These are phyloP conservation scores for Talaromyces sp. DNA, from an alignment of 2,329 filamentous ascomycete genomes.

Conservation along the genomic window DNA sequence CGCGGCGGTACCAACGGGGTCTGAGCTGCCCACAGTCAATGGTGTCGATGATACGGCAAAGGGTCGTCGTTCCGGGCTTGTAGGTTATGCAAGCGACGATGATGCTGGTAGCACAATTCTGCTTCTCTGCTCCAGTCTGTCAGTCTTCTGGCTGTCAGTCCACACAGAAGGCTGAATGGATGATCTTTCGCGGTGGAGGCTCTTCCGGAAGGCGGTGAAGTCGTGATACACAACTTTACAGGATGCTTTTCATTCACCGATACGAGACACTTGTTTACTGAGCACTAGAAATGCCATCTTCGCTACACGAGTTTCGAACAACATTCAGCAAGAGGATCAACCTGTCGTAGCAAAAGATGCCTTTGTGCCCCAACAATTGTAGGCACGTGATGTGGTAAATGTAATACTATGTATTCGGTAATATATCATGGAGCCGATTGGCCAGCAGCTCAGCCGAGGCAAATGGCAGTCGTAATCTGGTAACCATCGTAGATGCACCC, in stretches of 20 bases:
- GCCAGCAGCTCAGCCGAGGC: slow-evolving; percentile 6
- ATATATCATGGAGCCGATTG: background rate
- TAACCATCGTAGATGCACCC: background rate
- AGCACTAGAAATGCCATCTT: background rate
- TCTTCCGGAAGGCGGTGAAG: slow-evolving; percentile 4
- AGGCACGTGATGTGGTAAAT: background rate
- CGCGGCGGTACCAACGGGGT: background rate
- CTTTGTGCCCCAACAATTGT: background rate
- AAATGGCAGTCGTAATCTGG: slow-evolving; percentile 2
- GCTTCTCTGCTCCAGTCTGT: background rate
- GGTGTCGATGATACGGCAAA: background rate
- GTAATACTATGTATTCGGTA: background rate
- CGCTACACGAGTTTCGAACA: background rate
- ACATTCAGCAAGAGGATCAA: background rate
- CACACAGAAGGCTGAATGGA: background rate
- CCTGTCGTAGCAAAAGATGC: background rate
- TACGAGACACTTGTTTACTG: background rate
- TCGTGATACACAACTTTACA: background rate
- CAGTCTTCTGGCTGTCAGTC: background rate
- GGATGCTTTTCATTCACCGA: background rate
- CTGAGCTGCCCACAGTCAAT: background rate
- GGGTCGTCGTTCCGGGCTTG: background rate
- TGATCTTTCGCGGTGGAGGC: background rate
- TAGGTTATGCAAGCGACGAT: background rate
- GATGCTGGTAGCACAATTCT: background rate